Evolutionary conservation across 208 protist species (phyloP).

Genomic region (Acanthamoeba triangularis): DNA sequence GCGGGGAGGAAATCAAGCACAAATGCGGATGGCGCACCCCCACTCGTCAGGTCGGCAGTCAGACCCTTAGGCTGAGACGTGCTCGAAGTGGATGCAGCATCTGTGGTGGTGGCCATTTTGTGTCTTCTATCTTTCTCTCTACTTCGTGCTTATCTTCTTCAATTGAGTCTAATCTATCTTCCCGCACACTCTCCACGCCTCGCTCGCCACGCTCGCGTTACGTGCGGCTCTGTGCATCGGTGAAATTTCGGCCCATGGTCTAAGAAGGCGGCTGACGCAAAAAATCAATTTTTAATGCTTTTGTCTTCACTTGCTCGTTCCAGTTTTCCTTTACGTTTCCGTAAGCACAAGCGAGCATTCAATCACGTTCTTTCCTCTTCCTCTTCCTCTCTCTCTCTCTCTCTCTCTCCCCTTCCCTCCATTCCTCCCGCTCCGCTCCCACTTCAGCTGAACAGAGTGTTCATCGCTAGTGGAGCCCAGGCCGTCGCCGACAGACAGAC

Average conservation of each 20-base stretch:
- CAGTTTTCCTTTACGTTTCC: not conserved
- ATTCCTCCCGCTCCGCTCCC: not conserved
- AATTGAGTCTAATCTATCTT: not conserved
- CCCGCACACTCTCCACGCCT: too few species aligned
- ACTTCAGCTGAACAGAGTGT: constrained; percentile 14
- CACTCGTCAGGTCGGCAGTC: not conserved
- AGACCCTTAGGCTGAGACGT: not conserved
- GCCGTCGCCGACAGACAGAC: constrained; percentile 21
- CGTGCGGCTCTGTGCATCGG: not conserved
- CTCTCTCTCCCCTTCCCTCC: not conserved
- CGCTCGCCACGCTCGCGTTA: not conserved
- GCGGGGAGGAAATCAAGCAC: not conserved
- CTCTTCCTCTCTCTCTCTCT: not conserved
- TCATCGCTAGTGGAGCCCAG: not conserved
- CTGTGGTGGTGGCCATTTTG: not conserved
- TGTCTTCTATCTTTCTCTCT: not conserved
- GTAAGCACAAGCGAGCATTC: not conserved
- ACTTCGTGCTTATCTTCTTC: not conserved
- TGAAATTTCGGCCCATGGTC: not conserved
- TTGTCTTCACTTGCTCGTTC: too few species aligned
- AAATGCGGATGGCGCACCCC: not conserved
- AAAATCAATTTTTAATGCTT: too few species aligned
- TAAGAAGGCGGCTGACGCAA: not conserved
- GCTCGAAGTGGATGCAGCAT: not conserved
- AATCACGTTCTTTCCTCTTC: not conserved